Percentiles rank a stretch among this genome's conserved stretches.
These are phyloP conservation scores for Trifolium subterraneum DNA, from an alignment of 306 rosid species.

Conservation along the genomic window DNA sequence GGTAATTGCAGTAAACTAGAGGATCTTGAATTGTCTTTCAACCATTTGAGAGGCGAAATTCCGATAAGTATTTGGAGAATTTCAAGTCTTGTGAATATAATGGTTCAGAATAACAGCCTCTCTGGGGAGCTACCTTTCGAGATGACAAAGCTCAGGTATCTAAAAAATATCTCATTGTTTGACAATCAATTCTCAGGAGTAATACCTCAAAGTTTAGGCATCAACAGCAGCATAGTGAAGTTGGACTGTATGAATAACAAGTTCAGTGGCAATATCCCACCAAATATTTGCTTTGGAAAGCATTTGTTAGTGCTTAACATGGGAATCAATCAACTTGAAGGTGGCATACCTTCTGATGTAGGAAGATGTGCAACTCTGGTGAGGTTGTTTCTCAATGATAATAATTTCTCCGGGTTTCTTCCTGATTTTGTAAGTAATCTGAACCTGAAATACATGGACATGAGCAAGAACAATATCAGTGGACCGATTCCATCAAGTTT, in stretches of 20 bases:
- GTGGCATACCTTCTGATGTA: conserved; percentile 61
- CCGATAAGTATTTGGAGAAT: conserved; percentile 84
- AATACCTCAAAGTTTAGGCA: conserved; percentile 74
- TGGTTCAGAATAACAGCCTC: conserved; percentile 71
- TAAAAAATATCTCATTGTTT: conserved; percentile 62
- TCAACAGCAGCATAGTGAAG: conserved; percentile 63
- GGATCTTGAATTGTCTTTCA: conserved; percentile 61
- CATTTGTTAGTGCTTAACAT: conserved; percentile 45
- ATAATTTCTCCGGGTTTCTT: too few species aligned
- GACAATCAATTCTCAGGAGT: conserved; percentile 73
- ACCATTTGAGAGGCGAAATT: conserved; percentile 68
- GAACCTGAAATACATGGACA: too few species aligned
- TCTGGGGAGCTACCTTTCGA: conserved; percentile 70
- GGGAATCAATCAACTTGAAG: conserved; percentile 66
- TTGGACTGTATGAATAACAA: conserved; percentile 64
- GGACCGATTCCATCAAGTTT: too few species aligned
- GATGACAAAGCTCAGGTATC: conserved; percentile 66
- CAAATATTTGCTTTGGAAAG: conserved; percentile 75
- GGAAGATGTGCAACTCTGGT: conserved; percentile 58
- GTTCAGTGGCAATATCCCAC: conserved; percentile 71
- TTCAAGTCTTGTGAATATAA: conserved; percentile 57
- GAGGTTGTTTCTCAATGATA: too few species aligned
- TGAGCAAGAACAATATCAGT: too few species aligned
- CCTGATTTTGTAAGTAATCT: too few species aligned
- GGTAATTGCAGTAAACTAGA: conserved; percentile 64